Percentiles rank a stretch among this genome's conserved stretches.
phyloP scores from a whole-genome alignment of 2,329 filamentous ascomycete species.

The Aspergillus hiratsukae region DNA sequence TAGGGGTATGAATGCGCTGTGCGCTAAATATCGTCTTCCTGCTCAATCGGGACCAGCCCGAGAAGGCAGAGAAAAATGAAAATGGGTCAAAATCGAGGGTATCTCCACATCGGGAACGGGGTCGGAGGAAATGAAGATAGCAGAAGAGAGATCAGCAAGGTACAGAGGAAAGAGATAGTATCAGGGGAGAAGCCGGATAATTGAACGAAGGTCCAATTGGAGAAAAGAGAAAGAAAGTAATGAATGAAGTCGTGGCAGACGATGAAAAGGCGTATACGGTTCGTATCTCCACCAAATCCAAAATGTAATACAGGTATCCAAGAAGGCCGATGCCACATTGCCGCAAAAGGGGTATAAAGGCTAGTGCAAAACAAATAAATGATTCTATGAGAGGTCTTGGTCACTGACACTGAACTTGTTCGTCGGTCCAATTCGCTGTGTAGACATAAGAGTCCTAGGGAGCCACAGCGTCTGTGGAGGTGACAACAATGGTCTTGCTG shows the following conservation, averaged over 20 bases:
- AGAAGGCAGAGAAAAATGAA: neutral
- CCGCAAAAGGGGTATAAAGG: constrained; percentile 15
- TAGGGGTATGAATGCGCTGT: constrained; percentile 1
- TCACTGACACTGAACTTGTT: neutral
- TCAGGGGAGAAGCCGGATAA: constrained; percentile 3
- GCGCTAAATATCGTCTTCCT: constrained; percentile 5
- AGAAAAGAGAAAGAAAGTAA: constrained; percentile 4
- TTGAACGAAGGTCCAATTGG: neutral
- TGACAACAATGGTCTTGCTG: constrained; percentile 1
- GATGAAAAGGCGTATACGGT: neutral
- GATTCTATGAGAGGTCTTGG: neutral
- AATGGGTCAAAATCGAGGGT: neutral
- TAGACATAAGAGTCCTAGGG: neutral
- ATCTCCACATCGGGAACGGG: neutral
- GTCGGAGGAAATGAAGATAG: constrained; percentile 1
- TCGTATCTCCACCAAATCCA: constrained; percentile 5
- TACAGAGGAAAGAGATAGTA: constrained; percentile 11
- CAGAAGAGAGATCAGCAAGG: constrained; percentile 1
- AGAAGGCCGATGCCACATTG: neutral
- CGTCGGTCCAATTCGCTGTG: neutral
- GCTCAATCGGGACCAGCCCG: constrained; percentile 9
- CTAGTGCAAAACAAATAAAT: constrained; percentile 7
- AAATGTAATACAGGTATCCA: neutral
- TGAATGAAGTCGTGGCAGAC: neutral
- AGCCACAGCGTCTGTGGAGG: constrained; percentile 12